Evolutionary conservation across 2,329 filamentous ascomycete genomes (phyloP), one percentile per base, ranked within the genome.

Genomic region (Fusarium tjaetaba): DNA sequence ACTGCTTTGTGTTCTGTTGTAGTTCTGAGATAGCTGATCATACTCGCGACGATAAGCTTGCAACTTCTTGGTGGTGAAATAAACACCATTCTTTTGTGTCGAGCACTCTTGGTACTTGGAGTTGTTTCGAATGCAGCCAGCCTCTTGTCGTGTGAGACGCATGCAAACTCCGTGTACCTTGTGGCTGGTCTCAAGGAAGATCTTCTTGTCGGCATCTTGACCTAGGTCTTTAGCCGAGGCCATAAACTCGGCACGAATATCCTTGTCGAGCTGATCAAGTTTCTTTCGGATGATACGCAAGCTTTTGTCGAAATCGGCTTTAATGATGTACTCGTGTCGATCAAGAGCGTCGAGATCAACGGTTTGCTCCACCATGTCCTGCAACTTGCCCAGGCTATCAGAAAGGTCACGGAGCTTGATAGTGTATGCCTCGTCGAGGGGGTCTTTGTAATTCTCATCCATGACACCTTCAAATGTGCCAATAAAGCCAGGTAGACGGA

Each of bases 331-430:
- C 80, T 99, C 96, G 79, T 99, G 96, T 75, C 96, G 95, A 78
- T 99, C 96, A 16, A 99, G 89, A 6, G 96, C 96, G 65, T 97
- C 94, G 1, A 99, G 89, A 79, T 99, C 96, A 20, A 99, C 95
- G 0, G 97, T 99, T 4, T 96, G 97, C 85, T 99, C 96, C 1
- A 99, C 96, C 94, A 99, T 98, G 80, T 99, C 96, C 79, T 96
- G 94, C 16, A 99, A 86, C 80, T 95, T 97, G 32, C 89, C 91
- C 57, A 99, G 88, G 78, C 91, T 94, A 78, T 94, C 91, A 11
- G 92, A 93, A 68, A 94, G 89, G 68, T 93, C 90, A 55, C 89
- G 90, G 43, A 99, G 85, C 80, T 97, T 97, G 32, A 89, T 88
- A 2, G 95, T 98, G 81, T 99, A 99, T 30, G 94, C 92, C 11